Base-by-base conservation (phyloP, 495 filamentous ascomycete genomes). In the Talaromyces ruber region DNA sequence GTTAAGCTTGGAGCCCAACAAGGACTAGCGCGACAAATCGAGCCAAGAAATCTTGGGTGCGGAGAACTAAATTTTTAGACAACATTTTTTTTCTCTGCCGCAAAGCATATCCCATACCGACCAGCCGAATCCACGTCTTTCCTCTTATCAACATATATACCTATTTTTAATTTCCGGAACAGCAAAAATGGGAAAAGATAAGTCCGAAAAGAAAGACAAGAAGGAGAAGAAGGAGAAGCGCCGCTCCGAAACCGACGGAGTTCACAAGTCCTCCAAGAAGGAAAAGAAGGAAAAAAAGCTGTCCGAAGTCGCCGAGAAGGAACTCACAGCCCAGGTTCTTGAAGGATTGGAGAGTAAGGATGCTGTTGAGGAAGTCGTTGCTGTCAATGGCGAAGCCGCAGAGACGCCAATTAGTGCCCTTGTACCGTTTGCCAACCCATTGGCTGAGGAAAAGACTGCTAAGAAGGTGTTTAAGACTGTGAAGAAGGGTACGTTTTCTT, bases 381-480 rank as follows among this genome's bases (percentile, higher is more conserved):
- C 68, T n/a, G 76, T 76, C 72, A 53, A 80, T 77, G 25, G 25
- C 67, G 81, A 79, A 67, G 73, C 80, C 62, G 79, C 79, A 62
- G 68, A 63, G 61, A 77, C 77, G 66, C 79, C 85, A 55, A 75
- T 87, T 63, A 88, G 88, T 62, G 87, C 90, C 25, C 73, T 96
- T 56, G 93, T 97, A 52, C 92, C 92, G n/a, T 98, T 98, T 71
- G 95, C 94, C 62, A 81, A 86, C 65, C 94, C 95, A 51, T 79
- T 98, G 68, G 92, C 90, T 21, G 88, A 94, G 67, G 92, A 96
- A 69, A 97, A 97, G 83, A 75, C 81, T 25, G 84, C 86, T 67
- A 97, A 97, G 86, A 97, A 96, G 85, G 84, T 95, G 39, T 77
- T 93, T 69, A 95, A 95, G 82, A 85, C 84, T 32, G 90, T 98